Conservation (phyloP, 805 yeast genomes). For the Metschnikowia baotianmanensis region DNA sequence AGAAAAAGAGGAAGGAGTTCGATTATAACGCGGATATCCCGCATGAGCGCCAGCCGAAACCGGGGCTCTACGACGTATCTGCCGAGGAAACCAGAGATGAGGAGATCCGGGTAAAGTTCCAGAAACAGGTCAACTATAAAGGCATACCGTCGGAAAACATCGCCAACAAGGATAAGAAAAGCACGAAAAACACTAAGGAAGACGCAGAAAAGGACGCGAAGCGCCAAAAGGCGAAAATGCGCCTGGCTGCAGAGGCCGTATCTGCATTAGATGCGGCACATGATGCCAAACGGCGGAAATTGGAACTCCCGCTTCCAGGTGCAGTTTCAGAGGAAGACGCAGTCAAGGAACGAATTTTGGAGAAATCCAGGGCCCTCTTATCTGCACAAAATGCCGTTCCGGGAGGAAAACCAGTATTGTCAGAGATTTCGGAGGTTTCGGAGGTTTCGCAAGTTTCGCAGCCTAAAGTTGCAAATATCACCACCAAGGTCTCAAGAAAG, state of each 20-base stretch:
- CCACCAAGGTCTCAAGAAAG: conserved; percentile 3
- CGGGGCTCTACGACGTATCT: conserved; percentile 65
- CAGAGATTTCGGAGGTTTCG: no score
- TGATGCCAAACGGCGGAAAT: conserved; percentile 24
- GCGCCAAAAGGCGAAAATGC: conserved; percentile 17
- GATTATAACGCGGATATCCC: conserved; percentile 86
- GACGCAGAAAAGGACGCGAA: conserved; percentile 18
- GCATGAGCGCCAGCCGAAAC: conserved; percentile 65
- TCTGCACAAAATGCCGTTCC: conserved; percentile 7
- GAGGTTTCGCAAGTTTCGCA: no score
- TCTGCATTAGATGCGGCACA: conserved; percentile 22
- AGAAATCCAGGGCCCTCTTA: conserved; percentile 34
- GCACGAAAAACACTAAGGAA: conserved; percentile 26
- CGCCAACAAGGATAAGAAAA: conserved; percentile 30
- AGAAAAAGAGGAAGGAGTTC: conserved; percentile 56
- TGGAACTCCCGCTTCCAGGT: conserved; percentile 28
- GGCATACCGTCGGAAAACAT: conserved; percentile 46
- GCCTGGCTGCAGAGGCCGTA: conserved; percentile 24
- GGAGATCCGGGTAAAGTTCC: conserved; percentile 40
- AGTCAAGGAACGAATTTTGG: conserved; percentile 34
- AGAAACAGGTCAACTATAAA: conserved; percentile 36
- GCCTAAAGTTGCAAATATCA: no score
- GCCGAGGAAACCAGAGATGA: conserved; percentile 52
- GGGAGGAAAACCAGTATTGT: background rate
- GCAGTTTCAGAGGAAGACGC: conserved; percentile 14